Base-by-base conservation (phyloP, 208 protist genomes). In the Vickermania ingenoplastis region DNA sequence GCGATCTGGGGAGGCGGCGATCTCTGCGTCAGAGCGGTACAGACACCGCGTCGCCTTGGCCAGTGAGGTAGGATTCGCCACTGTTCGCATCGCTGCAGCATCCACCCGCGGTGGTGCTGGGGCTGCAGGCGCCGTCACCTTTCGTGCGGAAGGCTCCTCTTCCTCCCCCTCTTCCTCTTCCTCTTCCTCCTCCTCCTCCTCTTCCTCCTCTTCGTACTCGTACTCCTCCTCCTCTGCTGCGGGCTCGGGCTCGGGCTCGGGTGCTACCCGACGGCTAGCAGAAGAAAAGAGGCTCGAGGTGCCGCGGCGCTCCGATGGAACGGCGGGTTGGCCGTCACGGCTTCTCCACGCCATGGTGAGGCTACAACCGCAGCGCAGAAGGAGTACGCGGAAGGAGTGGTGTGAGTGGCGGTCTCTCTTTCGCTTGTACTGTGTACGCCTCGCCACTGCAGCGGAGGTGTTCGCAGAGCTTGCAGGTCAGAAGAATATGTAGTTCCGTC, bases 181-280 rank as follows among this genome's bases (percentile, higher is more conserved):
- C 41, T 77, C 51, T 24, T 66, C 50, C 5, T 73, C 63, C 31
- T 80, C 29, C 31, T 80, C 74, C 52, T 77, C 78, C 13, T 84
- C 73, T 3, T 75, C 70, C 26, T 73, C 23, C 17, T 78, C 71
- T 41, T 81, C 67, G 29, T 81, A 61, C 26, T 75, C 67, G 2
- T 60, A 25, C 5, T n/a, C 28, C 31, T 69, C 49, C 2, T 52
- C 54, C 17, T 45, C 36, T 45, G 7, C 36, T 7, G 7, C 7
- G 36, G 36, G 17, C 36, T 45, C 36, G 11, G 7, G 11, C 36
- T 45, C 36, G 11, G 7, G 11, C 36, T 45, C 36, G n/a, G n/a
- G n/a, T n/a, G n/a, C n/a, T 45, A 17, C 36, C 17, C 36, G 36
- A 45, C 36, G 11, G 11, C 7, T 45, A 45, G 7, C 17, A 7